Conservation (phyloP, 2,329 filamentous ascomycete species). For the Penicillium janthinellum region DNA sequence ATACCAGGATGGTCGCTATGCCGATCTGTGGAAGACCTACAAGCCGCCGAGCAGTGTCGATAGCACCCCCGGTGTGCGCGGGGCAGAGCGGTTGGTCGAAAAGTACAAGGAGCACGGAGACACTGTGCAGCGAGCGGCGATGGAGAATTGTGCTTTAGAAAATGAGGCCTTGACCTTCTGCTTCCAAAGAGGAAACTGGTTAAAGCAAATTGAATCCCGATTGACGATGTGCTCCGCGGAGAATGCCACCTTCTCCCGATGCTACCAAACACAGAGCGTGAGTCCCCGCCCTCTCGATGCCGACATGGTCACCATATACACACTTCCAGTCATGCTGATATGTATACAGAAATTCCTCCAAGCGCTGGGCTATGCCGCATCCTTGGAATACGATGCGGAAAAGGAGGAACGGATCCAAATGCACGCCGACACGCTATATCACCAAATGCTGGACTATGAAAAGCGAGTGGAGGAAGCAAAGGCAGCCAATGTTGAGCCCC, state of each 20-base stretch:
- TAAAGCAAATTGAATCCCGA: slow-evolving; percentile 54
- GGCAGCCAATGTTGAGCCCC: slow-evolving; percentile 45
- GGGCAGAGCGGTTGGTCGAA: slow-evolving; percentile 80
- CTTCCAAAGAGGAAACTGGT: slow-evolving; percentile 71
- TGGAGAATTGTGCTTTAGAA: slow-evolving; percentile 91
- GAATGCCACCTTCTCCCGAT: slow-evolving; percentile 77
- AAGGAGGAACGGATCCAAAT: slow-evolving; percentile 90
- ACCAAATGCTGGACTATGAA: slow-evolving; percentile 84
- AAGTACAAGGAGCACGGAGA: slow-evolving; percentile 80
- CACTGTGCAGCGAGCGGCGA: slow-evolving; percentile 74
- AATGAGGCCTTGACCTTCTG: slow-evolving; percentile 82
- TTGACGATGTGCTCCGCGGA: slow-evolving; percentile 81
- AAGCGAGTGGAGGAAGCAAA: slow-evolving; percentile 64
- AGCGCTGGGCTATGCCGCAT: slow-evolving; percentile 81
- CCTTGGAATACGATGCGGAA: slow-evolving; percentile 63
- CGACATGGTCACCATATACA: neutral
- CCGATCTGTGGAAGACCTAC: slow-evolving; percentile 93
- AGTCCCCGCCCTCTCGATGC: slow-evolving; percentile 27
- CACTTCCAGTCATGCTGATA: slow-evolving; percentile 2
- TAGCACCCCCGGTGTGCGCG: slow-evolving; percentile 71
- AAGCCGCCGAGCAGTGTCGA: slow-evolving; percentile 66
- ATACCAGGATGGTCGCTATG: slow-evolving; percentile 71
- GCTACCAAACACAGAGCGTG: slow-evolving; percentile 85
- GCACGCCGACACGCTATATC: slow-evolving; percentile 89
- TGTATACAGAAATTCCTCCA: slow-evolving; percentile 74